Conservation (phyloP, 805 yeast genomes). For the Cyberlindnera euphorbiiphila region DNA sequence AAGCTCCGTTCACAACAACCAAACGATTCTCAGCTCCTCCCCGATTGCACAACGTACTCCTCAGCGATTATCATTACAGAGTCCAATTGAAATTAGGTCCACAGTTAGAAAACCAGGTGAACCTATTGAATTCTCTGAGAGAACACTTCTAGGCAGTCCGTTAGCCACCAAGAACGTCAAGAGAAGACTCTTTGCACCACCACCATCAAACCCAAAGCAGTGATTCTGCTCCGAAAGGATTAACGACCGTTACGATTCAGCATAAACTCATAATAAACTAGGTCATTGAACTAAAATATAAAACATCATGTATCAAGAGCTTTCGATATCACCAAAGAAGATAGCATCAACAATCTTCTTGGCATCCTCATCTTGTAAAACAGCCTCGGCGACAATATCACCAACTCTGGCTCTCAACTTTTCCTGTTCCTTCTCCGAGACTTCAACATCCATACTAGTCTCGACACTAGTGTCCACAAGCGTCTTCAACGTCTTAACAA, state of each 20-base stretch:
- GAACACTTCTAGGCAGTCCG: conserved; percentile 30
- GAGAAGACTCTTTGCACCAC: conserved; percentile 36
- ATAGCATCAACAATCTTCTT: conserved; percentile 56
- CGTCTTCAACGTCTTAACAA: conserved; percentile 52
- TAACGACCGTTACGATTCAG: conserved; percentile 3
- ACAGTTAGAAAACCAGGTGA: conserved; percentile 18
- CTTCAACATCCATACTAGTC: conserved; percentile 35
- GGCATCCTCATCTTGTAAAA: conserved; percentile 45
- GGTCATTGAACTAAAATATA: neutral
- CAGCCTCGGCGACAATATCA: conserved; percentile 44
- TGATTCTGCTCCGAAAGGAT: too few species aligned
- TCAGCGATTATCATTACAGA: conserved; percentile 14
- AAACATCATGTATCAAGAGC: neutral
- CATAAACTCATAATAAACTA: conserved; percentile 1
- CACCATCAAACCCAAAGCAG: neutral
- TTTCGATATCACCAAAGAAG: conserved; percentile 60
- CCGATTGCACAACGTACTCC: conserved; percentile 14
- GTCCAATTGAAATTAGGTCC: conserved; percentile 24
- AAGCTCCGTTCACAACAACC: neutral
- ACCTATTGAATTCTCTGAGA: conserved; percentile 17
- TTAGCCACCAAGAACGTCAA: conserved; percentile 21
- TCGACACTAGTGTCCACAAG: conserved; percentile 33
- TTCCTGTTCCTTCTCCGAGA: conserved; percentile 32
- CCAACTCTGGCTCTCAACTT: conserved; percentile 62
- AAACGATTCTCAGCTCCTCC: conserved; percentile 13